A percentile compares a stretch with the other conserved stretches of the same genome.
phyloP scores from a whole-genome alignment of 208 protist species.

The Trypanosoma vivax region DNA sequence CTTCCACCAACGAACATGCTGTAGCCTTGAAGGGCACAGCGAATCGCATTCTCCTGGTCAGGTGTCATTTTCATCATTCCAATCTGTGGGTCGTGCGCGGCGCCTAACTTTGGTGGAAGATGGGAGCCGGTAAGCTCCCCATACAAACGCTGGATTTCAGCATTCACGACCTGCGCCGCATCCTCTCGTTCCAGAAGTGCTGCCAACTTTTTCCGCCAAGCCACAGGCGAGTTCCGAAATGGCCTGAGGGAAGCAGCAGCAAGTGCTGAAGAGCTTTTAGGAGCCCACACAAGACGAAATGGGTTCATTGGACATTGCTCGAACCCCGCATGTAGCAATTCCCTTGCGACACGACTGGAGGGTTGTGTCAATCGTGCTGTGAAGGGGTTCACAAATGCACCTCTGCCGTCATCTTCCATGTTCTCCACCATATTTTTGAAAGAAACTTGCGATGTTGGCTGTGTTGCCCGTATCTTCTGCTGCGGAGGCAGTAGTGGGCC shows the following conservation, averaged over 20 bases:
- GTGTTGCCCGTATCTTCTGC: no score
- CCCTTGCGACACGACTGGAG: conserved; percentile 10
- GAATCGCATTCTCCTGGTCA: conserved; percentile 64
- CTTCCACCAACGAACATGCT: conserved; percentile 81
- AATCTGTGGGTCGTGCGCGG: conserved; percentile 40
- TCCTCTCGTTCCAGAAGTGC: conserved; percentile 42
- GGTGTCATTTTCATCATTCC: conserved; percentile 38
- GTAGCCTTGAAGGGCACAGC: conserved; percentile 57
- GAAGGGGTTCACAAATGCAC: conserved; percentile 73
- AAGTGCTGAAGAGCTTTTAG: conserved; percentile 16
- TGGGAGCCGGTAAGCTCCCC: conserved; percentile 36
- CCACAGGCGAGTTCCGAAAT: conserved; percentile 14
- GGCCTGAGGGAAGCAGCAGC: conserved; percentile 17
- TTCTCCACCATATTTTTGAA: no score
- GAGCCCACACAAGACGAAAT: conserved; percentile 59
- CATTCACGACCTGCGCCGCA: conserved; percentile 33
- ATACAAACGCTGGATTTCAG: conserved; percentile 55
- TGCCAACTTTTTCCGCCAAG: conserved; percentile 43
- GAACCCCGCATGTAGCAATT: conserved; percentile 54
- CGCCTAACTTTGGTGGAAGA: conserved; percentile 73
- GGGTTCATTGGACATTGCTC: conserved; percentile 33
- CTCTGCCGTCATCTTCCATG: neutral
- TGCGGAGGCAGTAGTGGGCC: no score
- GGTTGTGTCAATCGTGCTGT: conserved; percentile 36
- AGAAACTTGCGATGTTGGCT: no score